A percentile compares a stretch with the other conserved stretches of the same genome.
Evolutionary conservation across 495 filamentous ascomycete genomes (phyloP).

Genomic region (Tuber indicum): DNA sequence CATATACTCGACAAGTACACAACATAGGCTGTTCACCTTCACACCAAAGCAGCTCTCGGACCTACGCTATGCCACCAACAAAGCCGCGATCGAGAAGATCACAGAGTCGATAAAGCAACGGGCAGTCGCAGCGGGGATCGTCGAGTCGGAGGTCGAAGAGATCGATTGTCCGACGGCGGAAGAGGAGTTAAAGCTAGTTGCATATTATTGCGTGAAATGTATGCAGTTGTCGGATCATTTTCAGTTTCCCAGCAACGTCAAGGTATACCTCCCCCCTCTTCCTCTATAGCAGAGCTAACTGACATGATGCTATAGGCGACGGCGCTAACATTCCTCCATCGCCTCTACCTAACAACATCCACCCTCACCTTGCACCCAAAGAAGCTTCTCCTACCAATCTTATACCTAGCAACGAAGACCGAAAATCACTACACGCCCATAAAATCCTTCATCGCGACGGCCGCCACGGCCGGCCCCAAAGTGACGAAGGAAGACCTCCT

Average conservation of each 20-base stretch:
- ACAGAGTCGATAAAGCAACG: conserved; percentile 53
- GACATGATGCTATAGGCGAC: conserved; percentile 56
- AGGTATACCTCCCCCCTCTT: conserved; percentile 47
- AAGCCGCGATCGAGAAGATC: conserved; percentile 64
- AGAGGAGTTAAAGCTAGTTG: conserved; percentile 76
- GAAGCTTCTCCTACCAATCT: conserved; percentile 71
- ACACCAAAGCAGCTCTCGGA: conserved; percentile 62
- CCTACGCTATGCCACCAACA: conserved; percentile 69
- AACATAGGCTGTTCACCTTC: conserved; percentile 91
- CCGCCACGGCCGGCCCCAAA: conserved; percentile 54
- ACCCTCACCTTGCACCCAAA: conserved; percentile 91
- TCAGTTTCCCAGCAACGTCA: conserved; percentile 71
- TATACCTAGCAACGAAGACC: conserved; percentile 88
- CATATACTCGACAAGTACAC: conserved; percentile 82
- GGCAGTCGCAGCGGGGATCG: conserved; percentile 7
- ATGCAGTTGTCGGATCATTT: conserved; percentile 69
- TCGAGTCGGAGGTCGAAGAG: conserved; percentile 44
- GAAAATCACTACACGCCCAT: conserved; percentile 75
- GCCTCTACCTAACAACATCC: conserved; percentile 91
- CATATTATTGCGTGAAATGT: conserved; percentile 68
- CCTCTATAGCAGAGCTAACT: background rate
- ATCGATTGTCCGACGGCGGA: conserved; percentile 56
- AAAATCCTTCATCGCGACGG: conserved; percentile 55
- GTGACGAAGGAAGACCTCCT: conserved; percentile 70
- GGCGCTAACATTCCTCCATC: conserved; percentile 80